These are phyloP conservation scores for Paecilomyces variotii DNA, from an alignment of 2,329 filamentous ascomycete genomes.

Conservation along the genomic window DNA sequence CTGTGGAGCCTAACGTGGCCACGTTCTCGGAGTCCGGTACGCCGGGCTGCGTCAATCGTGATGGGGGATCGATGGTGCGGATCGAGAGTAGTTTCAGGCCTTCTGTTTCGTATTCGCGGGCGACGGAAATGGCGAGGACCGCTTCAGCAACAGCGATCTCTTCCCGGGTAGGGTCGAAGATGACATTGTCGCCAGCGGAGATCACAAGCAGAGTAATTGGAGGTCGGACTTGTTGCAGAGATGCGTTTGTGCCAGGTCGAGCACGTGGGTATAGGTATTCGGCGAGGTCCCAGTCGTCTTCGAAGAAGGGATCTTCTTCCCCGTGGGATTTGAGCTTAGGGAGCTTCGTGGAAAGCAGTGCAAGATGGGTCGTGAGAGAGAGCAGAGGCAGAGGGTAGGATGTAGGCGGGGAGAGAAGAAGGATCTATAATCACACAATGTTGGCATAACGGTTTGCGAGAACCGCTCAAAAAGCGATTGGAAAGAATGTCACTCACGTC, in stretches of 20 bases:
- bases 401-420: slow-evolving; percentile 84
- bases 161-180: slow-evolving; percentile 87
- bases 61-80: slow-evolving; percentile 66
- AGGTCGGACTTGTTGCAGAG: slow-evolving; percentile 47
- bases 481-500: slow-evolving; percentile 55
- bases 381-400: slow-evolving; percentile 91
- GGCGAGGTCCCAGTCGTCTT: slow-evolving; percentile 92
- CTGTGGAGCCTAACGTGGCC: slow-evolving; percentile 38
- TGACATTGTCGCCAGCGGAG: slow-evolving; percentile 74
- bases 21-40: slow-evolving; percentile 57
- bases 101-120: slow-evolving; percentile 31
- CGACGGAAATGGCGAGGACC: slow-evolving; percentile 76
- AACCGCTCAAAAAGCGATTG: slow-evolving; percentile 4
- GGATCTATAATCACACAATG: slow-evolving; percentile 52
- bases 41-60: slow-evolving; percentile 62
- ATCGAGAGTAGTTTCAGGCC: slow-evolving; percentile 59
- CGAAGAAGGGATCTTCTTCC: slow-evolving; percentile 94
- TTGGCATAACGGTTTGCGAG: neutral
- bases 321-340: slow-evolving; percentile 78
- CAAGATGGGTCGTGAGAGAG: slow-evolving; percentile 86
- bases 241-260: slow-evolving; percentile 15
- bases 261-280: slow-evolving; percentile 62
- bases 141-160: slow-evolving; percentile 90
- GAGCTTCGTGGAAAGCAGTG: slow-evolving; percentile 77
- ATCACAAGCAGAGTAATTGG: slow-evolving; percentile 88